Conservation (phyloP, 306 rosid species). For the Citrullus mucosospermus region DNA sequence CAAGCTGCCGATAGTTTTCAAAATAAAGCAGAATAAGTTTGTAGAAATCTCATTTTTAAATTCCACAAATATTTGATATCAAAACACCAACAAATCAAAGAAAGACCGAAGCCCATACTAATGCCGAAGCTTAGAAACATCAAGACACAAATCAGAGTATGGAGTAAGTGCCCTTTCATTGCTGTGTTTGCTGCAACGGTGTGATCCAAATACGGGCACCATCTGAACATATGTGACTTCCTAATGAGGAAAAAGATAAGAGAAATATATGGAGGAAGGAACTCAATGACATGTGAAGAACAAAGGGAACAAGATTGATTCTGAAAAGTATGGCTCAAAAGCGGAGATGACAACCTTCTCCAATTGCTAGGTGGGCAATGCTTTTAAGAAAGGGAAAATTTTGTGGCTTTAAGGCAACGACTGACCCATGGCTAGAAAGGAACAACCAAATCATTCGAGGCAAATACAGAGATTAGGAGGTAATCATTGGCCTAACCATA, state of each 20-base stretch:
- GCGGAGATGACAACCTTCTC: background rate
- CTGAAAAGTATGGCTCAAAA: background rate
- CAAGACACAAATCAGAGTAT: background rate
- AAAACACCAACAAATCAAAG: background rate
- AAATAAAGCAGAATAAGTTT: background rate
- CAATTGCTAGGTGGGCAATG: background rate
- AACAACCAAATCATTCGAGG: background rate
- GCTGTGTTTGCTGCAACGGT: background rate
- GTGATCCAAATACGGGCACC: background rate
- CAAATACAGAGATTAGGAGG: background rate
- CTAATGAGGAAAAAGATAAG: background rate
- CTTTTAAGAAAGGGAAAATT: background rate
- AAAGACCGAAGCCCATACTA: background rate
- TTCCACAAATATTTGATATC: background rate
- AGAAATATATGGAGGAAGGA: background rate
- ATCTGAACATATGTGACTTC: background rate
- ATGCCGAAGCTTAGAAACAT: background rate
- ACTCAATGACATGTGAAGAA: background rate
- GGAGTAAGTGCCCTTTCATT: background rate
- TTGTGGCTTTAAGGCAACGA: background rate
- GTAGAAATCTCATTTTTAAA: background rate
- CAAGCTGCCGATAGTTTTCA: background rate
- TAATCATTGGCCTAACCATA: background rate
- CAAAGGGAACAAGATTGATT: background rate
- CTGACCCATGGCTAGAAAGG: background rate